Percentiles rank a stretch among this genome's conserved stretches.
These are phyloP conservation scores for Gracilaria caudata DNA, from an alignment of 23 red algal genomes.

Conservation along the genomic window DNA sequence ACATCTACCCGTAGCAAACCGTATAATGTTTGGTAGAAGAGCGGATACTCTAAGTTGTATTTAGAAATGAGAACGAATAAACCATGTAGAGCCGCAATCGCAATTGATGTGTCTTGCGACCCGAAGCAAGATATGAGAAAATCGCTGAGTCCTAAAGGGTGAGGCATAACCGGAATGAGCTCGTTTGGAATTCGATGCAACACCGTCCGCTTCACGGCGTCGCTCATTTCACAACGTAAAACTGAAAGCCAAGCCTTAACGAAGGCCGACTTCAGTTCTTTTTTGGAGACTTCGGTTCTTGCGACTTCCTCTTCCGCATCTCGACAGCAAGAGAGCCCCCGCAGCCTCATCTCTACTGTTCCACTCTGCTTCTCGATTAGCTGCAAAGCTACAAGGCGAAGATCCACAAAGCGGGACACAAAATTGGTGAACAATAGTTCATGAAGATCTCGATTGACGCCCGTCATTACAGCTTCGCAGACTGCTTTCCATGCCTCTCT, in stretches of 20 bases:
- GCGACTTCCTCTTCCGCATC: not conserved
- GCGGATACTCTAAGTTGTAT: conserved; percentile 85
- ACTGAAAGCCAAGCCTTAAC: conserved; percentile 47
- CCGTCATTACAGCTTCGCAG: conserved; percentile 4
- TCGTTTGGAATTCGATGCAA: conserved; percentile 49
- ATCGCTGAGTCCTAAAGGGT: conserved; percentile 76
- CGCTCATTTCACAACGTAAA: conserved; percentile 20
- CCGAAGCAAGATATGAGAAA: conserved; percentile 61
- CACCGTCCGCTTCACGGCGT: not conserved
- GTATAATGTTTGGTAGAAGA: conserved; percentile 89
- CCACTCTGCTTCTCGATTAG: not conserved
- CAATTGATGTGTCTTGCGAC: conserved; percentile 19
- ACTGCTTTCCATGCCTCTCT: not conserved
- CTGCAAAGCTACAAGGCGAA: conserved; percentile 9
- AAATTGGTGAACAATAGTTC: conserved; percentile 16
- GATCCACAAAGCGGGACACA: conserved; percentile 13
- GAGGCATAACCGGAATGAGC: conserved; percentile 71
- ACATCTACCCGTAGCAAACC: conserved; percentile 40
- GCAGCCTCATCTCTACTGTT: not conserved
- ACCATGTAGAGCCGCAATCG: conserved; percentile 65
- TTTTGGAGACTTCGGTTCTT: not conserved
- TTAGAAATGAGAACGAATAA: conserved; percentile 74
- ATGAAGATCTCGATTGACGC: not conserved
- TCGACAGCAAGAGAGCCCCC: not conserved
- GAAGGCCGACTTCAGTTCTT: conserved; percentile 26